Evolutionary conservation across 1,284 basidiomycete genomes (phyloP), one percentile per base, ranked within the genome.

Genomic region (Fomitopsis betulina): DNA sequence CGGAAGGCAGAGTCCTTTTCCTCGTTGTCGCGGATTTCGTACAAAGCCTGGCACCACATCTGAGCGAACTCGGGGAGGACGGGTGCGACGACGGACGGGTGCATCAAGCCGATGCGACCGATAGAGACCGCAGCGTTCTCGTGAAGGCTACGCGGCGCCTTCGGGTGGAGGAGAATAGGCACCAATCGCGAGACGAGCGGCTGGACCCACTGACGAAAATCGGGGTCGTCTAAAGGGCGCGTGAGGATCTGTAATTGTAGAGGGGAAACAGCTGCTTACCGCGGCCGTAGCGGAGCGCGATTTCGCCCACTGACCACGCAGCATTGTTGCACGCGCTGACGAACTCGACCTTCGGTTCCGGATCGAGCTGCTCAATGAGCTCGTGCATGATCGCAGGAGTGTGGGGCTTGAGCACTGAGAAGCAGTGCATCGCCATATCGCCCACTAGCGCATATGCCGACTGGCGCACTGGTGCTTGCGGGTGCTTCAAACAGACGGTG

Each of bases 101-200:
- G 94, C 75, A 96, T 95, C 54, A 99, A 79, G 12, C 96, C 96
- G 57, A 99, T 88, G 33, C 97, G 84, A 27, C 97, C 97, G 66
- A 99, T 98, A n/a, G 96, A 98, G 9, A 99, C 97, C 0, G 97
- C 97, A 5, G 97, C 95, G 69, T 99, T 99, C 80, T 99, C 97
- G 63, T 95, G 93, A 53, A 99, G 78, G 65, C 93, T 96, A 63
- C 96, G 89, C 8, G 94, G 94, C 45, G 94, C 93, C 74, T 96
- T 95, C 45, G 91, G 85, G 72, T 94, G 89, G 61, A 98, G 77
- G 55, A 99, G 81, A 58, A 99, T 96, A 8, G 96, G 95, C 53
- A 99, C 89, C 32, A 99, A 82, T 35, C 94, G 85, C 54, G 89
- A 79, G 66, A 98, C 92, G 50, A 99, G 77, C 3, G 91, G 88